Evolutionary conservation across 2,329 filamentous ascomycete genomes (phyloP).

Genomic region (Fusarium proliferatum): DNA sequence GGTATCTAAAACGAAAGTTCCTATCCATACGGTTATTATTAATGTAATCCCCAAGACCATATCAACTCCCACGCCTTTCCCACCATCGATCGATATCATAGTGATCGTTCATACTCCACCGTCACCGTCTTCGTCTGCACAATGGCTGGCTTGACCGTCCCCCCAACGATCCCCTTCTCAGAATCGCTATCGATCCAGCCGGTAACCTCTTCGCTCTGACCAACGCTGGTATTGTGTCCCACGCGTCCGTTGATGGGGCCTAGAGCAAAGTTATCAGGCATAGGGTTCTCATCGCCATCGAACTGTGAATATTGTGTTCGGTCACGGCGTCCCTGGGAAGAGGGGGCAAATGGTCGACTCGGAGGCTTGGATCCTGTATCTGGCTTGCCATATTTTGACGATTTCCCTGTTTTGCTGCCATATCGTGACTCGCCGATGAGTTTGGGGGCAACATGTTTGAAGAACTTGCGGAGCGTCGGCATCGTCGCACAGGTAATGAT

Average conservation of each 20-base stretch:
- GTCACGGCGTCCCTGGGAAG: constrained; percentile 29
- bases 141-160: constrained; percentile 24
- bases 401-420: constrained; percentile 36
- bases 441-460: constrained; percentile 51
- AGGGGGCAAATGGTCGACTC: constrained; percentile 2
- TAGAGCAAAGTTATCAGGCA: constrained; percentile 13
- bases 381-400: constrained; percentile 33
- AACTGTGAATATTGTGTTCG: constrained; percentile 39
- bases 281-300: constrained; percentile 21
- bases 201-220: constrained; percentile 23
- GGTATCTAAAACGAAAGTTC: constrained; percentile 9
- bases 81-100: neutral
- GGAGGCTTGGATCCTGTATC: constrained; percentile 22
- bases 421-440: constrained; percentile 45
- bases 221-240: constrained; percentile 28
- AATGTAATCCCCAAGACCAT: neutral
- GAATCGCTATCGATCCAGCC: constrained; percentile 39
- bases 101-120: constrained; percentile 30
- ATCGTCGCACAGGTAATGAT: constrained; percentile 56
- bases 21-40: neutral
- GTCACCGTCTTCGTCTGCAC: constrained; percentile 41
- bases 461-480: constrained; percentile 54
- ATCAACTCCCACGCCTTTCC: neutral
- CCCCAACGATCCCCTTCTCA: constrained; percentile 33
- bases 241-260: constrained; percentile 19